Percentiles rank a stretch among this genome's conserved stretches.
These are phyloP conservation scores for Exidia glandulosa DNA, from an alignment of 768 basidiomycete species.

Conservation along the genomic window DNA sequence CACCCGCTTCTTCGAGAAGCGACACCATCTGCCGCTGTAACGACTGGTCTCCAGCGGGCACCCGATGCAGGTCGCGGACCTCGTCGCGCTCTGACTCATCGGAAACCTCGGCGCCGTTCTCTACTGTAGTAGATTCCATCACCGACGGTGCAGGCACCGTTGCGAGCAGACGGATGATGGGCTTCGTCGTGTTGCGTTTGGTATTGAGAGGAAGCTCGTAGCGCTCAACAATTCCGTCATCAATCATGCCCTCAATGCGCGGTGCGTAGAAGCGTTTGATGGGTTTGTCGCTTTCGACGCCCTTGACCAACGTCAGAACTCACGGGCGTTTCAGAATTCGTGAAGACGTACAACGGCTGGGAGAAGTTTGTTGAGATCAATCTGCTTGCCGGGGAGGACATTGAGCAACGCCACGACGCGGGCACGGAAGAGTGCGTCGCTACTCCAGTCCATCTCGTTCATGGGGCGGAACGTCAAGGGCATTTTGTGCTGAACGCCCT, in stretches of 20 bases:
- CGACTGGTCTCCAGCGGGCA: conserved; percentile 36
- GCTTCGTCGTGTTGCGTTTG: background rate
- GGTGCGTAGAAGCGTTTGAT: conserved; percentile 77
- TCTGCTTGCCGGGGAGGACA: background rate
- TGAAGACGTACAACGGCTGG: background rate
- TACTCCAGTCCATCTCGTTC: conserved; percentile 6
- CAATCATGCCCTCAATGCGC: conserved; percentile 60
- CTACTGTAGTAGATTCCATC: background rate
- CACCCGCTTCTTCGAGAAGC: conserved; percentile 56
- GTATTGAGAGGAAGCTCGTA: background rate
- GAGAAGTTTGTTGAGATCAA: background rate
- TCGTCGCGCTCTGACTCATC: background rate
- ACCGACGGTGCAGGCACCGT: no score
- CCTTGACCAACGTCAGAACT: background rate
- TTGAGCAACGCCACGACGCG: conserved; percentile 65
- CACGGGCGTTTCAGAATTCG: background rate
- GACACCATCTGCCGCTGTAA: conserved; percentile 75
- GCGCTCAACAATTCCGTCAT: conserved; percentile 64
- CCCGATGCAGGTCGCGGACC: background rate
- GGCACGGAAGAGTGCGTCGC: conserved; percentile 45
- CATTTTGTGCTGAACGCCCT: conserved; percentile 13
- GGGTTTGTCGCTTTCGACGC: conserved; percentile 30
- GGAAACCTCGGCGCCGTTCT: background rate
- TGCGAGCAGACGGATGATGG: background rate
- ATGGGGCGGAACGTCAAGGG: conserved; percentile 7